Base-by-base conservation (phyloP, 2,329 filamentous ascomycete species). In the Penicillium rolfsii region DNA sequence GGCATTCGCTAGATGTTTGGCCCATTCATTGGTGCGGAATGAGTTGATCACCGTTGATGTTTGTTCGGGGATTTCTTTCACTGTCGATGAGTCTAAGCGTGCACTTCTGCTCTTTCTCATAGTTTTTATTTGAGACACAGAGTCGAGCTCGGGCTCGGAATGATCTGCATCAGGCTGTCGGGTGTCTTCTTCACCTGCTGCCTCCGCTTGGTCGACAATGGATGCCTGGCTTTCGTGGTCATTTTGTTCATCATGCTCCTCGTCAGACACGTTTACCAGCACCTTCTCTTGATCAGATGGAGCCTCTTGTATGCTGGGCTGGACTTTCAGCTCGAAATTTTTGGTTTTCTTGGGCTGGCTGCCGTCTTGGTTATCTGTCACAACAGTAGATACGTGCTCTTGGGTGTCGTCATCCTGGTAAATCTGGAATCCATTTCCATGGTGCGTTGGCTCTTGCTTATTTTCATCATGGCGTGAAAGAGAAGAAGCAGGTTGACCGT, bases 21-120 rank as follows among this genome's bases (percentile, higher is more conserved):
- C 92, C 94, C 94, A 98, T 77, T 98, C 94, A 66, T 96, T 96
- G 1, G 93, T 97, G 59, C 94, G 87, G 72, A 95, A 96, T 0
- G 90, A 91, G 73, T 91, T 81, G 1, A 93, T 89, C 8, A 96
- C 85, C 62, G 86, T 89, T 1, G 93, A 95, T 36, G 93, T 77
- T 12, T 87, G 86, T n/a, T 83, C 80, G 0, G 91, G 91, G 9
- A 96, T 82, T 11, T 82, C 82, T 3, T 87, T 86, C 35, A 80
- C 73, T 4, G 74, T 75, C 40, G 71, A 71, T 11, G 67, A 64
- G 45, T 78, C 74, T 50, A 80, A 59, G 50, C 59, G 69, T 28
- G 69, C 64, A 67, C 35, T 68, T 68, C 33, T 67, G 64, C 52
- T 52, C 68, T 38, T 48, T 40, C 33, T 61, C 46, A 19, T 24